Evolutionary conservation across 768 basidiomycete species (phyloP), one percentile per base, ranked within the genome.

Genomic region (Rhodotorula taiwanensis): DNA sequence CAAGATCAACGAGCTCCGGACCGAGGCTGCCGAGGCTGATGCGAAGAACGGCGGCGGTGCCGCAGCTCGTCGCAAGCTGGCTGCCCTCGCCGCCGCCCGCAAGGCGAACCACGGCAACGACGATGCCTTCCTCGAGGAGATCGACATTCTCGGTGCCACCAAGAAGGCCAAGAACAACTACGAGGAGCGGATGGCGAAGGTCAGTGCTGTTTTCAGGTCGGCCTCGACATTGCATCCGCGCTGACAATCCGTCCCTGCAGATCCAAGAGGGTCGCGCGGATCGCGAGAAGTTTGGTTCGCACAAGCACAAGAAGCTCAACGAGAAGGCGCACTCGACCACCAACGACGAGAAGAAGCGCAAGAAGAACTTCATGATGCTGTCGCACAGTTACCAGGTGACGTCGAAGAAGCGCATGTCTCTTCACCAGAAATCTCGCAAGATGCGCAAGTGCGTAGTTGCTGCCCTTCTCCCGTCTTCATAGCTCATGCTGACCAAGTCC

Each of bases 101-200:
- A 86, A 85, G 74, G 77, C 78, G 4, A 63, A 71, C 48, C 58
- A 70, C 59, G 60, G 57, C 41, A 76, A 76, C 63, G 42, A 54
- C 34, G 64, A 65, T 44, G 71, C 64, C 8, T 79, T 78, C 43
- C 80, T 98, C 55, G 89, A 88, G 20, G 94, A 97, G 73, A 82
- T 81, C 65, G 91, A 93, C 71, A 97, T 99, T 66, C 80, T 97
- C 15, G 94, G 95, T 2, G 89, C 90, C 20, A 83, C 88, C 58
- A 97, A 97, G 78, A 94, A 92, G 79, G 80, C 81, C 39, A 99
- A 97, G 76, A 84, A 89, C 3, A 86, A 88, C 74, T 98, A 98
- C 75, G 89, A 88, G 58, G 93, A 93, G 72, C 86, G 94, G 25
- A 82, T 98, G 77, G 93, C 88, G 8, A 87, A 86, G 13, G 57